Conservation (phyloP, 2,329 filamentous ascomycete genomes). For the Penicillium sumatraense region DNA sequence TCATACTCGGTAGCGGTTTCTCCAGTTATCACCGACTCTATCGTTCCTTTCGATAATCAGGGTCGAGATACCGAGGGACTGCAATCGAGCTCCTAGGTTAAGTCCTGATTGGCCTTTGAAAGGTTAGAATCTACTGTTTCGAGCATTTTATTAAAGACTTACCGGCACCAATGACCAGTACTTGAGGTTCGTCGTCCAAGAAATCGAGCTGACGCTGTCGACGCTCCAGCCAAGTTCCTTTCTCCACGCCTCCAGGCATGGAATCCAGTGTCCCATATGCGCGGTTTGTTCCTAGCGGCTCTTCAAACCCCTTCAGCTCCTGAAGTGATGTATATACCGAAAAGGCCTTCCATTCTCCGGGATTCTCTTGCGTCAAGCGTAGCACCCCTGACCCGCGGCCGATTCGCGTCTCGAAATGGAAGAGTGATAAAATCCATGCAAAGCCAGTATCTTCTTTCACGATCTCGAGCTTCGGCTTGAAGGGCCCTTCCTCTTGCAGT, state of each 20-base stretch:
- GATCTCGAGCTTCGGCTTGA: constrained; percentile 1
- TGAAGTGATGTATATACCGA: constrained; percentile 28
- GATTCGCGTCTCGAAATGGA: constrained; percentile 5
- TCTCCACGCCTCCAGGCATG: constrained; percentile 14
- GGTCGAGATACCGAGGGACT: constrained; percentile 48
- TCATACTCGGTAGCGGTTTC: constrained; percentile 42
- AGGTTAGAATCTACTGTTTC: not conserved
- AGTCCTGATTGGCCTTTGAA: constrained; percentile 26
- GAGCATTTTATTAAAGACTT: not conserved
- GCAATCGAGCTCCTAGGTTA: constrained; percentile 47
- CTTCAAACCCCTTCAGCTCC: constrained; percentile 28
- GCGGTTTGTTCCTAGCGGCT: constrained; percentile 19
- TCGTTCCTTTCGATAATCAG: constrained; percentile 52
- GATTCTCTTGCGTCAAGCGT: not conserved
- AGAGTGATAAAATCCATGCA: constrained; percentile 3
- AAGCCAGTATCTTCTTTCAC: not conserved
- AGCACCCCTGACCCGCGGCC: constrained; percentile 5
- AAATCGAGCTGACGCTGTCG: constrained; percentile 24
- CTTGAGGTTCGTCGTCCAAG: constrained; percentile 30
- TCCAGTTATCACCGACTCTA: constrained; percentile 53
- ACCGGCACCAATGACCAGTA: constrained; percentile 39
- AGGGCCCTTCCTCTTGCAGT: not conserved
- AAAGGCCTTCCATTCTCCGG: constrained; percentile 27
- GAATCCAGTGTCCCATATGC: constrained; percentile 22
- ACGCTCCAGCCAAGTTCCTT: constrained; percentile 28